Evolutionary conservation across 129 eudicot genomes (phyloP).

Genomic region (Saposhnikovia divaricata): DNA sequence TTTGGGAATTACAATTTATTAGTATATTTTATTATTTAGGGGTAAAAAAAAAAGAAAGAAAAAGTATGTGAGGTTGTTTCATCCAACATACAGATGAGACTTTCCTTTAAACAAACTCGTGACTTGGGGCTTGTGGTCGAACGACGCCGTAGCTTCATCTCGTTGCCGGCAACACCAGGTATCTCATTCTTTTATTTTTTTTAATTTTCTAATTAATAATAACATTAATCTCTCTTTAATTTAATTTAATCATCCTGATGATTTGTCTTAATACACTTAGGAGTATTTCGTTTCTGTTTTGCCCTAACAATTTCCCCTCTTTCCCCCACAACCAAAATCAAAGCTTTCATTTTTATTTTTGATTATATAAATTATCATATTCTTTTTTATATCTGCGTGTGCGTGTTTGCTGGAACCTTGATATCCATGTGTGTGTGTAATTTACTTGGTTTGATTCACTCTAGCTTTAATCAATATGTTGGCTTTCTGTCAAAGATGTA

Average conservation of each 20-base stretch:
- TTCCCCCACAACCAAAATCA: not conserved
- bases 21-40: not conserved
- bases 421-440: not conserved
- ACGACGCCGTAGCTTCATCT: conserved; percentile 15
- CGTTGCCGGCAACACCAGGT: conserved; percentile 10
- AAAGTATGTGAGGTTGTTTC: not conserved
- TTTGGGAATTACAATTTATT: too few species aligned
- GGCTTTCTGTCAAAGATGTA: not conserved
- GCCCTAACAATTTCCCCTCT: not conserved
- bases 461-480: not conserved
- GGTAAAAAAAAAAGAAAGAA: not conserved
- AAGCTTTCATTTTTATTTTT: not conserved
- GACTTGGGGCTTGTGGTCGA: conserved; percentile 1
- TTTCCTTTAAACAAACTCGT: not conserved
- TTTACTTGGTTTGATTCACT: not conserved
- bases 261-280: not conserved
- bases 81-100: not conserved
- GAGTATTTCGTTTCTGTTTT: not conserved
- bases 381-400: not conserved
- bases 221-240: not conserved
- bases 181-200: not conserved
- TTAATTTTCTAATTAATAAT: not conserved
- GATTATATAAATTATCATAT: not conserved
- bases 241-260: not conserved
- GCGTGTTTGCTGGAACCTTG: not conserved